Conservation (phyloP, 2,329 filamentous ascomycete genomes). For the Cercospora sesami region DNA sequence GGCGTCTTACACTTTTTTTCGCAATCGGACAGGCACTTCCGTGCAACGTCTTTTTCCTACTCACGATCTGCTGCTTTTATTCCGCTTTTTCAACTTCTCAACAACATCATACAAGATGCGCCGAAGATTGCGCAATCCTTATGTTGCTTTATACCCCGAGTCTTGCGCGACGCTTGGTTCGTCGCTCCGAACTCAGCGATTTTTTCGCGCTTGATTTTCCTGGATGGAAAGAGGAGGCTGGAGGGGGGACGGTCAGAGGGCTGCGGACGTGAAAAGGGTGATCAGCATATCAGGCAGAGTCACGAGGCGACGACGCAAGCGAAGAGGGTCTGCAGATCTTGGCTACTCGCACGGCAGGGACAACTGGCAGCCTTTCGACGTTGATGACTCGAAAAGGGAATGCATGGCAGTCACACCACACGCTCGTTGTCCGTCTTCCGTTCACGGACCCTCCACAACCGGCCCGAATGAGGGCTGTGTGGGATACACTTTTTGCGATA, state of each 20-base stretch:
- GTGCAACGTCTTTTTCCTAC: not conserved
- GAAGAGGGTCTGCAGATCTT: not conserved
- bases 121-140: slow-evolving; percentile 1
- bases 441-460: not conserved
- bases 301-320: not conserved
- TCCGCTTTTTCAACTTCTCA: not conserved
- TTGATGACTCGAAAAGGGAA: not conserved
- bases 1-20: slow-evolving; percentile 9
- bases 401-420: not conserved
- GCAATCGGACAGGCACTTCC: slow-evolving; percentile 1
- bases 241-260: not conserved
- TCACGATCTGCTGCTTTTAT: slow-evolving; percentile 4
- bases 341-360: not conserved
- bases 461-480: not conserved
- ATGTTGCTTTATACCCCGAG: slow-evolving; percentile 18
- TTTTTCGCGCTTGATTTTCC: not conserved
- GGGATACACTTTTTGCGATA: not conserved
- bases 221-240: not conserved
- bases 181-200: too few species aligned
- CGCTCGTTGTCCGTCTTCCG: not conserved
- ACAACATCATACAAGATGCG: not conserved
- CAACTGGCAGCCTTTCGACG: not conserved
- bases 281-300: not conserved
- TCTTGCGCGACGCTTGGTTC: too few species aligned
- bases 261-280: not conserved